Conservation (phyloP, 148 eudicot genomes). For the Drosera capensis region DNA sequence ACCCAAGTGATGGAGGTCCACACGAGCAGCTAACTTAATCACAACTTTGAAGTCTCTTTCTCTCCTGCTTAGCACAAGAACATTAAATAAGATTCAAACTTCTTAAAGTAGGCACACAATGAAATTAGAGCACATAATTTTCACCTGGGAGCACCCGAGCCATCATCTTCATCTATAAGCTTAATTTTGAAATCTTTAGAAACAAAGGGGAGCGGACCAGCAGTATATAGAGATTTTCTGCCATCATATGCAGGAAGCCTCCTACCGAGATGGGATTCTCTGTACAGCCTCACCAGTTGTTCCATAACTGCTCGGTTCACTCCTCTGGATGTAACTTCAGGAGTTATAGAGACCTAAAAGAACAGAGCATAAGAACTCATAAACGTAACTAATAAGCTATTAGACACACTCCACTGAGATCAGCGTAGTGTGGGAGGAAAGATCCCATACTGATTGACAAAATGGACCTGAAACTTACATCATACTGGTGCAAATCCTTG, state of each 20-base stretch:
- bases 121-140: background rate
- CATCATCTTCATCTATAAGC: conserved; percentile 23
- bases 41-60: conserved; percentile 27
- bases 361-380: background rate
- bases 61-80: too few relatives aligned
- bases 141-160: conserved; percentile 6
- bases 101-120: background rate
- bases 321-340: conserved; percentile 22
- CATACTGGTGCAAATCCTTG: background rate
- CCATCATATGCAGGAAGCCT: conserved; percentile 43
- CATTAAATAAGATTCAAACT: too few relatives aligned
- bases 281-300: conserved; percentile 17
- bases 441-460: background rate
- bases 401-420: background rate
- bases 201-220: conserved; percentile 30
- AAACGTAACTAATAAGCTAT: background rate
- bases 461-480: background rate
- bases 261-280: conserved; percentile 26
- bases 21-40: conserved; percentile 24
- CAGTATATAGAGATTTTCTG: conserved; percentile 32
- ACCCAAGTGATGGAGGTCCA: conserved; percentile 18
- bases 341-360: conserved; percentile 26
- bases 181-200: conserved; percentile 23
- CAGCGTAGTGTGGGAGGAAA: background rate
- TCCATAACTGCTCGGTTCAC: conserved; percentile 24